Evolutionary conservation across 2,329 filamentous ascomycete genomes (phyloP).

Genomic region (Fusarium lateritium): DNA sequence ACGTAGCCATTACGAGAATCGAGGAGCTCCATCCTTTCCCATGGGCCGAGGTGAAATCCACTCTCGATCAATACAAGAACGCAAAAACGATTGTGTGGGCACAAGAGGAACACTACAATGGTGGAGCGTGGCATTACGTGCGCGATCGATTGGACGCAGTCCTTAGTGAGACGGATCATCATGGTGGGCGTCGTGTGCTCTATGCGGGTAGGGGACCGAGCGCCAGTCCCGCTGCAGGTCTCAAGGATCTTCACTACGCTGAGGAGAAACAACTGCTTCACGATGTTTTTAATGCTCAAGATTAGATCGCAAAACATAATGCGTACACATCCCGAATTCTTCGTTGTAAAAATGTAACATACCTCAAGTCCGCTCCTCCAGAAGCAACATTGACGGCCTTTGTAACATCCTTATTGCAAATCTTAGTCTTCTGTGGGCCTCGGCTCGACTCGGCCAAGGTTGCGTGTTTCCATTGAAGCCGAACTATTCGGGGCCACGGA

Average conservation of each 20-base stretch:
- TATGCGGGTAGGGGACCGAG: conserved; percentile 33
- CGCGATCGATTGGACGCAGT: conserved; percentile 43
- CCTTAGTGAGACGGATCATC: conserved; percentile 4
- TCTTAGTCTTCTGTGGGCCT: too few relatives aligned
- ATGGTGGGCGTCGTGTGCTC: conserved; percentile 5
- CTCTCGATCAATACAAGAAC: conserved; percentile 41
- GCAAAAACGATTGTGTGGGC: conserved; percentile 44
- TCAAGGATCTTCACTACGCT: conserved; percentile 29
- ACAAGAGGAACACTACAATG: conserved; percentile 49
- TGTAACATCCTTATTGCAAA: too few relatives aligned
- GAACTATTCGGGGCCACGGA: too few relatives aligned
- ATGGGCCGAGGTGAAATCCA: conserved; percentile 41
- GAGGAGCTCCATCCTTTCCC: conserved; percentile 49
- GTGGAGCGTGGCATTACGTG: conserved; percentile 47
- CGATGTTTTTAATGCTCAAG: conserved; percentile 25
- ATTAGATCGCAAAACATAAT: not conserved
- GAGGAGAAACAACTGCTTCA: conserved; percentile 30
- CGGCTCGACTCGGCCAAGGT: too few relatives aligned
- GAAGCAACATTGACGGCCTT: too few relatives aligned
- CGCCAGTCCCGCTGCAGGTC: conserved; percentile 34
- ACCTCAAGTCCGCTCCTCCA: not conserved
- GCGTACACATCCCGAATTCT: not conserved
- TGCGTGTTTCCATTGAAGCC: too few relatives aligned
- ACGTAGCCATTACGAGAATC: conserved; percentile 2
- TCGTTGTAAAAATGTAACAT: not conserved